Evolutionary conservation across 495 filamentous ascomycete genomes (phyloP).

Genomic region (Monascus purpureus): DNA sequence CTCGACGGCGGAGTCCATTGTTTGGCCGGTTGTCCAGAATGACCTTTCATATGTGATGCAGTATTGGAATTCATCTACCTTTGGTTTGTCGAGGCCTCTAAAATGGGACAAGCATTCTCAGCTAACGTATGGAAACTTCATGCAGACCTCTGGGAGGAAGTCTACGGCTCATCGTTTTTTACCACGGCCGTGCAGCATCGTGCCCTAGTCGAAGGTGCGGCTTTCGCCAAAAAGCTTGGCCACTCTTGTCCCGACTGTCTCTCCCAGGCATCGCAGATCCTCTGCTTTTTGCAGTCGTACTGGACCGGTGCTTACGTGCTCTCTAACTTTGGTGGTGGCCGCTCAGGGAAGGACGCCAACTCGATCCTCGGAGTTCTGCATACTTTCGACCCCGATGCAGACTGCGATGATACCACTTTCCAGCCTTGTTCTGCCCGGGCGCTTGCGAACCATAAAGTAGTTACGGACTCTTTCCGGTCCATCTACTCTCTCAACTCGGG

Average conservation of each 20-base stretch:
- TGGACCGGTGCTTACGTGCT: constrained; percentile 43
- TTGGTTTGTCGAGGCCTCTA: too few species aligned
- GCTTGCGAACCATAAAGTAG: constrained; percentile 35
- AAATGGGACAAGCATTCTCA: too few species aligned
- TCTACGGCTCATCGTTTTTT: constrained; percentile 44
- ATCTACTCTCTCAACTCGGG: constrained; percentile 25
- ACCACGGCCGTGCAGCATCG: constrained; percentile 40
- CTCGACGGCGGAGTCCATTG: constrained; percentile 15
- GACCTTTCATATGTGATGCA: constrained; percentile 50
- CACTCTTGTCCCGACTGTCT: constrained; percentile 31
- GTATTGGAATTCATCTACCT: constrained; percentile 44
- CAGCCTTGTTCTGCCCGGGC: constrained; percentile 34
- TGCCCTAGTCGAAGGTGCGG: constrained; percentile 47
- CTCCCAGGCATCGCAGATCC: constrained; percentile 42
- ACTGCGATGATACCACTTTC: constrained; percentile 27
- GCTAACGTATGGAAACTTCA: too few species aligned
- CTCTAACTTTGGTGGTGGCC: constrained; percentile 33
- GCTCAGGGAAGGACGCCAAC: constrained; percentile 44
- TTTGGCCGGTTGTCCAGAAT: constrained; percentile 42
- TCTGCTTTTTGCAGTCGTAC: constrained; percentile 46
- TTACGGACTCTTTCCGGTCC: constrained; percentile 34
- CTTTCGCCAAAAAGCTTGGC: constrained; percentile 33
- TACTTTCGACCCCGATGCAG: constrained; percentile 40
- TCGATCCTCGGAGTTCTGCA: constrained; percentile 43
- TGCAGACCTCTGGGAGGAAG: constrained; percentile 61